Percentiles rank a stretch among this genome's conserved stretches.
These are phyloP conservation scores for Vanilla planifolia DNA, from an alignment of 106 monocot genomes.

Conservation along the genomic window DNA sequence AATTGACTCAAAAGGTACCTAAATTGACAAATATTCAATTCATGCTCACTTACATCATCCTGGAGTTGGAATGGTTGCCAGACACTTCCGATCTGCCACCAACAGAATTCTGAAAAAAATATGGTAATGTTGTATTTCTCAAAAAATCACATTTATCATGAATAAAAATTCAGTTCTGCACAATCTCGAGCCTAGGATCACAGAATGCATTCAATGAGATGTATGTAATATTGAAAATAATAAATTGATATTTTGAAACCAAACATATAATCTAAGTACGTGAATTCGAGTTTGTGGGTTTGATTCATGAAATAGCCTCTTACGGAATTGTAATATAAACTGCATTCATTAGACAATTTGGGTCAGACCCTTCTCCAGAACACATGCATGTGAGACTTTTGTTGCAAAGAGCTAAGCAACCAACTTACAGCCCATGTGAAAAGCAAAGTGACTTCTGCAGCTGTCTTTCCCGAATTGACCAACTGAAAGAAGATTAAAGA, in stretches of 20 bases:
- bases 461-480: constrained; percentile 49
- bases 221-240: not conserved
- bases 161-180: not conserved
- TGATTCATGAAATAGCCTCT: too few relatives aligned
- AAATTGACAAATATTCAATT: too few relatives aligned
- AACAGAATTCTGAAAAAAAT: constrained; percentile 66
- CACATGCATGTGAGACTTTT: not conserved
- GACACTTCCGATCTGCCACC: constrained; percentile 80
- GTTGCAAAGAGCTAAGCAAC: not conserved
- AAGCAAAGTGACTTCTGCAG: constrained; percentile 76
- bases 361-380: too few relatives aligned
- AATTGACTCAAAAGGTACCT: too few relatives aligned
- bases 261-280: too few relatives aligned
- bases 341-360: too few relatives aligned
- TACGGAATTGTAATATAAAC: too few relatives aligned
- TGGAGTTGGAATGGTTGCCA: constrained; percentile 70
- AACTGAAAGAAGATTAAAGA: constrained; percentile 30
- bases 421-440: constrained; percentile 96
- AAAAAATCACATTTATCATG: not conserved
- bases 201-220: not conserved
- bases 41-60: constrained; percentile 43
- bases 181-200: not conserved
- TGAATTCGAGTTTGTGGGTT: too few relatives aligned
- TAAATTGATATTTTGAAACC: not conserved
- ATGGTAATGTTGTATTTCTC: not conserved